These are phyloP conservation scores for Scheffersomyces lignosus DNA, from an alignment of 805 yeast species.

Conservation along the genomic window DNA sequence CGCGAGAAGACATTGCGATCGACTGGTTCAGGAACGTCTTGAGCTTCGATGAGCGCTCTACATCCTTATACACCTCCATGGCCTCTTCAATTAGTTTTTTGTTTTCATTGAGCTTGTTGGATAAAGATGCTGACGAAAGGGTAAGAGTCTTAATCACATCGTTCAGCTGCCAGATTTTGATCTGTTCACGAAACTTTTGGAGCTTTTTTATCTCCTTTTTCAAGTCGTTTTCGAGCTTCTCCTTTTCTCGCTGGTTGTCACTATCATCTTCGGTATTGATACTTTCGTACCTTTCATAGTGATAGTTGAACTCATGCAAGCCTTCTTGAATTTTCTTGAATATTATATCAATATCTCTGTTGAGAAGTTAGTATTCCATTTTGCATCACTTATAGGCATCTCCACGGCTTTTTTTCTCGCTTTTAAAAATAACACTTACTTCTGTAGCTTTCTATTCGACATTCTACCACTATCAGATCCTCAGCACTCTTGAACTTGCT, in stretches of 20 bases:
- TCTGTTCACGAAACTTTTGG: conserved; percentile 47
- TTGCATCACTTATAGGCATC: no score
- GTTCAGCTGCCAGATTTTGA: conserved; percentile 45
- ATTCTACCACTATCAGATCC: no score
- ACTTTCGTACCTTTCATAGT: conserved; percentile 43
- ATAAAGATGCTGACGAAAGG: conserved; percentile 9
- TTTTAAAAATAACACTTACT: conserved; percentile 36
- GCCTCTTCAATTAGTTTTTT: conserved; percentile 44
- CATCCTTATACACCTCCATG: conserved; percentile 46
- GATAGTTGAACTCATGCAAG: conserved; percentile 44
- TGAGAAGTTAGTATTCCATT: no score
- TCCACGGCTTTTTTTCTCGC: no score
- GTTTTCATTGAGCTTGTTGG: conserved; percentile 33
- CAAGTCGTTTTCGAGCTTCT: conserved; percentile 42
- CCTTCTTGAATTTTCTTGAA: conserved; percentile 48
- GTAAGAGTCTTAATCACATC: conserved; percentile 15
- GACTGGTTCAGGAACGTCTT: conserved; percentile 46
- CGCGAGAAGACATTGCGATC: conserved; percentile 43
- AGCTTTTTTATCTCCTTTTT: conserved; percentile 47
- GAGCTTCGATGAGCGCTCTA: conserved; percentile 43
- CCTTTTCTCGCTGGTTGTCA: conserved; percentile 45
- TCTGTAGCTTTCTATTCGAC: conserved; percentile 37
- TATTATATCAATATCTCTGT: conserved; percentile 20
- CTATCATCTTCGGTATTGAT: conserved; percentile 28
- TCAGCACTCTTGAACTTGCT: no score